Base-by-base conservation (phyloP, 495 filamentous ascomycete species). In the Corynascus novoguineensis region DNA sequence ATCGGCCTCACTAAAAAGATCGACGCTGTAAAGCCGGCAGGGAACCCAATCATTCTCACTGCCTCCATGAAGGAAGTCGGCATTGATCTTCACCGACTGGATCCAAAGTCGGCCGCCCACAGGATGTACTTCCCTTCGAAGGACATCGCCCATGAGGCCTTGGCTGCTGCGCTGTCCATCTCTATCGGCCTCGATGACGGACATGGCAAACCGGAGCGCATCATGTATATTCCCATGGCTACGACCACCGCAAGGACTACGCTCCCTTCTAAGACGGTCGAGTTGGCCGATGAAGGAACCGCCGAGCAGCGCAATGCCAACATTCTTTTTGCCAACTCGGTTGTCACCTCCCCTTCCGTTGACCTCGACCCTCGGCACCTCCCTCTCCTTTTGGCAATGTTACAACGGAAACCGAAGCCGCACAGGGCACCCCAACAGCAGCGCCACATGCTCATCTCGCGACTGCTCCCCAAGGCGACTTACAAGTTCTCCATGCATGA, bases 101-200 rank as follows among this genome's bases (percentile, higher is more conserved):
- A 99, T 67, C 88, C 88, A 27, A 92, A 88, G 62, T 95, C 89
- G 35, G 91, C 93, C 0, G 92, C 91, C 3, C 93, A 99, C 80
- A 86, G 92, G 51, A 99, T 99, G 93, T 99, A 99, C 73, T 99
- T 99, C 69, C 90, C 91, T 14, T 84, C 87, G 11, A 84, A 87
- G 51, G 95, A 97, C 63, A 82, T 97, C 60, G 93, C 93, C 19
- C 93, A 99, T 67, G 92, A 99, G 76, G 93, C 93, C 22, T 79
- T 99, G 41, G 78, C 95, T 28, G 91, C 93, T 17, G 93, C 90
- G 5, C 86, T 97, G 21, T 95, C 93, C 5, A 86, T 97, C 34
- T 92, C 92, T 2, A 79, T 97, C 54, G 93, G 90, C 56, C 76
- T 99, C 42, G 91, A 96, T 64, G 89, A 97, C 71, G 89, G 89